Evolutionary conservation across 495 filamentous ascomycete genomes (phyloP).

Genomic region (Chaetomium fimeti): DNA sequence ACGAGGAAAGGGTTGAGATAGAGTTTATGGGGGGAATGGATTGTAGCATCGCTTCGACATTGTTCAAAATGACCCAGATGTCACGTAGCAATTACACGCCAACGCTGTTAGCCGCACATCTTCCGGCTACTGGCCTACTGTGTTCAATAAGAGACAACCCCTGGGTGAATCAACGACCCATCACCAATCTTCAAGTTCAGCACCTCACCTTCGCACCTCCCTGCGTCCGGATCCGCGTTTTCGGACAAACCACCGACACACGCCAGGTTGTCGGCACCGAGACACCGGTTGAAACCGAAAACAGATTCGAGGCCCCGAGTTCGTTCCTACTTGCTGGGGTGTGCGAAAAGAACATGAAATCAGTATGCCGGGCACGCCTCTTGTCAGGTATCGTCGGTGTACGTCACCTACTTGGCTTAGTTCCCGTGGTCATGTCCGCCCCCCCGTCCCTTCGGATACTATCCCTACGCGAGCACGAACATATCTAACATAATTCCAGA

Average conservation of each 20-base stretch:
- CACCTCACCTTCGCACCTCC: neutral
- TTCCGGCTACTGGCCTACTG: neutral
- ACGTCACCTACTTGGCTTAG: neutral
- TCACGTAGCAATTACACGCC: constrained; percentile 7
- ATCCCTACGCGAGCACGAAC: neutral
- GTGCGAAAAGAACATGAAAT: neutral
- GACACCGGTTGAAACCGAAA: neutral
- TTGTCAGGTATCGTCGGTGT: neutral
- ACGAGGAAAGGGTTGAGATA: neutral
- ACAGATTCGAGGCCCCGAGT: neutral
- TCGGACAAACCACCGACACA: neutral
- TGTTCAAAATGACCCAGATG: neutral
- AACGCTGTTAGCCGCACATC: neutral
- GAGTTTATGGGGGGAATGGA: neutral
- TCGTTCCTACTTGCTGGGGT: neutral
- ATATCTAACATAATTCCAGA: neutral
- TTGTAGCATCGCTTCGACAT: constrained; percentile 12
- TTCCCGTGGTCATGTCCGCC: neutral
- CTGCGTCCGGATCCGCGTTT: neutral
- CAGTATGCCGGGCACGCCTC: neutral
- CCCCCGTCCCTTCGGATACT: neutral
- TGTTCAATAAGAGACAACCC: neutral
- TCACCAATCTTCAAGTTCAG: neutral
- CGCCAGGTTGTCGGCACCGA: constrained; percentile 3
- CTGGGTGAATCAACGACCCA: neutral